These are phyloP conservation scores for Jaltomata sinuosa DNA, from an alignment of 257 asterid genomes.

Conservation along the genomic window DNA sequence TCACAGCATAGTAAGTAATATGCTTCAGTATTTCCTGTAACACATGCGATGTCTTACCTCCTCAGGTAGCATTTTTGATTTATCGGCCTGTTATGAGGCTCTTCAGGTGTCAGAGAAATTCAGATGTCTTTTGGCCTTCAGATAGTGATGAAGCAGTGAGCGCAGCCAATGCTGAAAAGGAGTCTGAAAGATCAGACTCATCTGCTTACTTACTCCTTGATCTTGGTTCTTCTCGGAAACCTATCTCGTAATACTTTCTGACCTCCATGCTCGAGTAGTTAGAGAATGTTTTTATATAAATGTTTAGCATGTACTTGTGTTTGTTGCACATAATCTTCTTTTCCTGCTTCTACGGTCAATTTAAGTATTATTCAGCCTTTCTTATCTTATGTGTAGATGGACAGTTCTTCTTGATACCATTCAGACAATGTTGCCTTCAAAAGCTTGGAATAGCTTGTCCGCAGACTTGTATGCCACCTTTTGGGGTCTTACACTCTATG, in stretches of 20 bases:
- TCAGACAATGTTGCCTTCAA: constrained; percentile 85
- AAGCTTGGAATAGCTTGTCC: constrained; percentile 99
- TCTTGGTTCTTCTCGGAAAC: constrained; percentile 67
- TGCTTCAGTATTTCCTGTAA: background rate
- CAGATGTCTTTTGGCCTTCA: constrained; percentile 77
- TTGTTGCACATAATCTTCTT: background rate
- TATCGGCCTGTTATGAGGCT: constrained; percentile 99
- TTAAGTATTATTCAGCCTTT: background rate
- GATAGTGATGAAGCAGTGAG: constrained; percentile 44
- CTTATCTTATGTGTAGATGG: constrained; percentile 59
- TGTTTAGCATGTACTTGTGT: background rate
- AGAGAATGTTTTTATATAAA: background rate
- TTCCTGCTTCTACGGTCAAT: background rate
- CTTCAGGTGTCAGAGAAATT: constrained; percentile 53
- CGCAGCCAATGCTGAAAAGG: constrained; percentile 39
- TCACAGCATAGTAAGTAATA: background rate
- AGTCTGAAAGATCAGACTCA: constrained; percentile 39
- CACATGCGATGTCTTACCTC: constrained; percentile 7
- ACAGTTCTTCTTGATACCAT: constrained; percentile 73
- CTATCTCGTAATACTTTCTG: constrained; percentile 41
- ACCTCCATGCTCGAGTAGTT: constrained; percentile 2
- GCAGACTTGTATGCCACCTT: constrained; percentile 95
- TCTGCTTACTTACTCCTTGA: constrained; percentile 52
- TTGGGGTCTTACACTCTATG: constrained; percentile 98
- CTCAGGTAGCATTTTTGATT: constrained; percentile 86